These are phyloP conservation scores for Cymbopogon citratus DNA, from an alignment of 176 grass and related monocot genomes.

Conservation along the genomic window DNA sequence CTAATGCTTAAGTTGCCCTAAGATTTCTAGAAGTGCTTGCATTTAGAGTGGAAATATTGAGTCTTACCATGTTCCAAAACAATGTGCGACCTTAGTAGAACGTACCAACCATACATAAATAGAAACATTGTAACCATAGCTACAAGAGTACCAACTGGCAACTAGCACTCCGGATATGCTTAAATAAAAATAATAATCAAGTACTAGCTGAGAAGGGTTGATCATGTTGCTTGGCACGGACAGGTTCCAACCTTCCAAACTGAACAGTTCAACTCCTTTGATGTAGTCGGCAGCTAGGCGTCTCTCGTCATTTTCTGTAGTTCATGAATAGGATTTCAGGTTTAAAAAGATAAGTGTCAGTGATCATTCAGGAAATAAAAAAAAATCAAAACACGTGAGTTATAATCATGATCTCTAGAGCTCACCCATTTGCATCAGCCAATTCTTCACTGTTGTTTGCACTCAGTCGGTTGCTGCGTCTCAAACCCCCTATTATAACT, in stretches of 20 bases:
- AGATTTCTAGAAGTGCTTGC: too few species aligned
- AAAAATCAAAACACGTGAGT: not conserved
- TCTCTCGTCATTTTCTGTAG: not conserved
- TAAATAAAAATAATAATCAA: not conserved
- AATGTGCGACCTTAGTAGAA: not conserved
- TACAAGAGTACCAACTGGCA: not conserved
- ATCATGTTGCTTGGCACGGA: not conserved
- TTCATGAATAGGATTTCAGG: not conserved
- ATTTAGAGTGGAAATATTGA: too few species aligned
- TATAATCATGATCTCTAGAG: not conserved
- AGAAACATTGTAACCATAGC: not conserved
- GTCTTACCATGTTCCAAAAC: not conserved
- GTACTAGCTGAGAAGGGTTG: not conserved
- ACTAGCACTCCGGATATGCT: not conserved
- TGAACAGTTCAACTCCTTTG: not conserved
- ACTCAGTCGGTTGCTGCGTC: not conserved
- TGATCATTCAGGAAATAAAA: not conserved
- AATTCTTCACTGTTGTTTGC: not conserved
- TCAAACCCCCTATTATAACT: not conserved
- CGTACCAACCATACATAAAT: not conserved
- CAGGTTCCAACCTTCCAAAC: not conserved
- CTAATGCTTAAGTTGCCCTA: too few species aligned
- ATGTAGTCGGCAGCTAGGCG: not conserved
- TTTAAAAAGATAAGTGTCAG: not conserved
- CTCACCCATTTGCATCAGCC: not conserved